Evolutionary conservation across 306 rosid species (phyloP), one percentile per base, ranked within the genome.

Genomic region (Biancaea sappan): DNA sequence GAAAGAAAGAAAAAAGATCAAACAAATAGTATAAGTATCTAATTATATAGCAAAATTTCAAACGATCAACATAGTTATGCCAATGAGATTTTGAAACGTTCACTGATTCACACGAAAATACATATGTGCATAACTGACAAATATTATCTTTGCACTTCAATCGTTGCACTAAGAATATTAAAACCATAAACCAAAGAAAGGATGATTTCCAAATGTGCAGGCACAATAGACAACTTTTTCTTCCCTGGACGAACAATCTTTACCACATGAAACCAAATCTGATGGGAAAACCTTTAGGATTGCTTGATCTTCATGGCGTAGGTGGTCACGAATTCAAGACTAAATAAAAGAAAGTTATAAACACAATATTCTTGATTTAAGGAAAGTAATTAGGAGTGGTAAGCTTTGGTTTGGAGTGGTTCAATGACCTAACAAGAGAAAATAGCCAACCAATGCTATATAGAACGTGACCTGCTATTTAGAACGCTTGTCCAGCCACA

Each of bases 181-280:
- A 24, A 29, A 32, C 21, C 25, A 29, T 37, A 63, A 22, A 63
- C 35, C n/a, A n/a, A n/a, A n/a, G 15, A 15, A 48, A 22, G 84
- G 79, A 87, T 89, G 63, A 93, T 93, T 85, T 93, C 98, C 71
- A 93, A 77, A 86, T 93, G 97, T 19, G 97, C 97, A 35, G 97
- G 97, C 97, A 97, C 91, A 10, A 96, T 91, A 54, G 98, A 93
- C 69, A 93, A 61, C 83, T 93, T 93, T 79, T 80, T 89, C 92
- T 91, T 93, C 62, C 98, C 98, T 48, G 97, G 98, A 77, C 93
- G 98, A 81, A 93, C 79, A 73, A 92, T 93, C 85, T 93, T 93
- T 40, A 93, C 92, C 35, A 93, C 96, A 25, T 97, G 96, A 66
- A n/a, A n/a, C n/a, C n/a, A n/a, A n/a, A n/a, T n/a, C n/a, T n/a